Conservation (phyloP, 495 filamentous ascomycete genomes). For the Parmelia sp. region DNA sequence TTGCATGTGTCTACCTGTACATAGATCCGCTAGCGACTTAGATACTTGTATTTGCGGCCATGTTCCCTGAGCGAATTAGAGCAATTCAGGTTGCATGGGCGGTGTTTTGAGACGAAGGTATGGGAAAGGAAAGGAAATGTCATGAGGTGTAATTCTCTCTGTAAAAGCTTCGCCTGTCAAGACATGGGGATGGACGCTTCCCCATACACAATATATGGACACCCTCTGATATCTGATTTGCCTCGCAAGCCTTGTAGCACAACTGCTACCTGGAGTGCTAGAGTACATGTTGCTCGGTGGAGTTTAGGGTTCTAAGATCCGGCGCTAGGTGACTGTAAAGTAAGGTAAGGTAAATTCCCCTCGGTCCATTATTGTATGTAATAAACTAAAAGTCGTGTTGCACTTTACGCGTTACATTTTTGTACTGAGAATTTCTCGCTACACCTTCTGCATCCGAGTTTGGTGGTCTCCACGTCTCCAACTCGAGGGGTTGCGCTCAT, state of each 20-base stretch:
- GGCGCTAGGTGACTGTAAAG: too few relatives aligned
- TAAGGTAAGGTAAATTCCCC: too few relatives aligned
- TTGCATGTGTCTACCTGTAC: conserved; percentile 22
- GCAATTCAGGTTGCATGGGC: conserved; percentile 11
- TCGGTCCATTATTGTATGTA: too few relatives aligned
- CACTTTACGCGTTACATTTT: neutral
- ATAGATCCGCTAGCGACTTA: conserved; percentile 16
- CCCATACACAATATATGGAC: too few relatives aligned
- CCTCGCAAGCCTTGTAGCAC: too few relatives aligned
- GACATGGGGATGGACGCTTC: neutral
- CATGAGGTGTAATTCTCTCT: neutral
- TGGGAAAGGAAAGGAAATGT: neutral
- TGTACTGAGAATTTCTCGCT: neutral
- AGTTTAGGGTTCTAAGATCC: neutral
- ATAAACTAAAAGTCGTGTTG: neutral
- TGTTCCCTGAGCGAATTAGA: conserved; percentile 20
- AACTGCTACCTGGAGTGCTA: too few relatives aligned
- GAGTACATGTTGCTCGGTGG: too few relatives aligned
- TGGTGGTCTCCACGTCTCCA: too few relatives aligned
- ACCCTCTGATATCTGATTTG: too few relatives aligned
- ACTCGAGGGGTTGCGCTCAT: neutral
- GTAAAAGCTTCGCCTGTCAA: too few relatives aligned
- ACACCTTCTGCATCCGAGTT: neutral
- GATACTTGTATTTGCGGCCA: conserved; percentile 18
- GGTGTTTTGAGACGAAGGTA: neutral